phyloP scores from a whole-genome alignment of 805 yeast species.

The Kockiozyma suomiensis region DNA sequence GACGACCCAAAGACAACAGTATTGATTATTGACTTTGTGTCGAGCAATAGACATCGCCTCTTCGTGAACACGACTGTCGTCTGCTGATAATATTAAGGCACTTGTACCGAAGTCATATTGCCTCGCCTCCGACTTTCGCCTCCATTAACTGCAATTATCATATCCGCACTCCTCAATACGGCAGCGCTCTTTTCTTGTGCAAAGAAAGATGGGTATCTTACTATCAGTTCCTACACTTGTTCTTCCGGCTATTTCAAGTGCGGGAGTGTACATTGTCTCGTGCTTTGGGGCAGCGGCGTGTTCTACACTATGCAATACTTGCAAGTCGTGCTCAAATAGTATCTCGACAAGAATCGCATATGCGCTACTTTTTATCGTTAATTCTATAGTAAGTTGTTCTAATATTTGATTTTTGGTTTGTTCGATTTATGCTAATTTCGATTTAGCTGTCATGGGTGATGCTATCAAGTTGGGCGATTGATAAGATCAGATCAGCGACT shows the following conservation, averaged over 20 bases:
- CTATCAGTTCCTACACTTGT: conserved; percentile 56
- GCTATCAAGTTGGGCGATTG: conserved; percentile 75
- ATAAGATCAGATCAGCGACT: conserved; percentile 70
- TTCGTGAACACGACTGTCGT: too few species aligned
- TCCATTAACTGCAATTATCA: neutral
- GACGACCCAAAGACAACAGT: too few species aligned
- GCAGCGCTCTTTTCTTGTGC: neutral
- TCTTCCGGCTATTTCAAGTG: conserved; percentile 63
- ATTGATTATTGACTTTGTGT: too few species aligned
- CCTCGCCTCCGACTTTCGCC: conserved; percentile 1
- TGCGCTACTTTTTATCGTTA: conserved; percentile 74
- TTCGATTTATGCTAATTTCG: neutral
- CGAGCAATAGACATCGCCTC: too few species aligned
- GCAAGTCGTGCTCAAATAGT: conserved; percentile 69
- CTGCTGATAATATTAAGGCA: too few species aligned
- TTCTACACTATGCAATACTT: conserved; percentile 58
- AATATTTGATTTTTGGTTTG: neutral
- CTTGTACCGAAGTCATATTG: neutral
- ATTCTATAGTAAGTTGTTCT: conserved; percentile 55
- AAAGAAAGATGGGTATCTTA: conserved; percentile 45
- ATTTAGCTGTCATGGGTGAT: conserved; percentile 81
- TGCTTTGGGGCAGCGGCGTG: conserved; percentile 83
- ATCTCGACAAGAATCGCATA: conserved; percentile 84
- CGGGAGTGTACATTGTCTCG: conserved; percentile 65
- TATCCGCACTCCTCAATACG: neutral